Base-by-base conservation (phyloP, 1,139 yeast genomes). In the Taiozyma sp. region DNA sequence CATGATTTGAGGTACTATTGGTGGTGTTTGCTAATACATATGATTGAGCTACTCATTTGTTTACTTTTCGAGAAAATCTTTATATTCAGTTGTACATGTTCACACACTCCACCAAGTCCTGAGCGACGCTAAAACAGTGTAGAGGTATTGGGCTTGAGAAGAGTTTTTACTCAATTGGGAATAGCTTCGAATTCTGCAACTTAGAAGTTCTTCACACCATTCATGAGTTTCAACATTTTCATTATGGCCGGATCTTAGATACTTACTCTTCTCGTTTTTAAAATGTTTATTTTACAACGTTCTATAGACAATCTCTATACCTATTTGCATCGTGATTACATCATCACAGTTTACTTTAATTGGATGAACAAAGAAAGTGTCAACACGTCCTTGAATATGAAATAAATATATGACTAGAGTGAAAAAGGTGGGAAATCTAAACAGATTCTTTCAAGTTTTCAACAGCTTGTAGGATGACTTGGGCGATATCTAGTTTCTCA, bases 401-500 rank as follows among this genome's bases (percentile, higher is more conserved):
- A 37, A 37, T 37, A 37, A 37, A 37, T 37, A 37, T 37, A 37
- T 37, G 41, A 37, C 41, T 37, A 21, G 14, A 9, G 5, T 11
- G 13, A 19, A 35, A 8, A 37, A 19, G n/a, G 6, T 30, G 30
- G 9, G 30, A 19, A n/a, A 37, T 37, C 24, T 37, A 37, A 37
- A 26, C 41, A 37, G 41, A 19, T 19, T 58, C 50, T 54, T 56
- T 56, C 50, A 61, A 54, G 47, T 57, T 55, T 55, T 73, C 77
- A 55, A 77, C 75, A 52, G 78, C 77, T 52, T 73, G 68, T 61
- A 76, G 63, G 53, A 77, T 72, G 45, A 74, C 76, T 51, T 72
- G 73, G 53, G 75, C 97, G 60, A 87, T 77, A 69, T 91, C 97
- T 70, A 89, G 80, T 76, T 89, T 86, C 62, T 95, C 95, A 72